Base-by-base conservation (phyloP, 2,329 filamentous ascomycete genomes). In the Aspergillus sp. region DNA sequence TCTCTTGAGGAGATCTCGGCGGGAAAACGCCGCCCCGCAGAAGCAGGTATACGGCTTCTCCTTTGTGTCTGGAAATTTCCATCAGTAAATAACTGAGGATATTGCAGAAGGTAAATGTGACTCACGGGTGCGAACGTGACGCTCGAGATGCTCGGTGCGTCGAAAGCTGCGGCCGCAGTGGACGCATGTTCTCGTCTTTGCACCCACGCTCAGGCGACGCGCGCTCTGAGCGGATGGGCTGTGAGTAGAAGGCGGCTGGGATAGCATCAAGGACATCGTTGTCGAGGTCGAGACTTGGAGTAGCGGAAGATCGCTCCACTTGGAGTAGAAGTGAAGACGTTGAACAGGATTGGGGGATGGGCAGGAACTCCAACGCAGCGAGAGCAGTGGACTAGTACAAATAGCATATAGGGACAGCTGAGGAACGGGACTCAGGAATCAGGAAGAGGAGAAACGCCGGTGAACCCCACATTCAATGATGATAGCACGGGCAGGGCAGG, bases 41-140 rank as follows among this genome's bases (percentile, higher is more conserved):
- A 70, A 72, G 57, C 70, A 73, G 42, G 70, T 66, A 53, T 72
- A 73, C 17, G 70, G 70, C 50, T 73, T 73, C 58, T 73, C 70
- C 48, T 73, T 73, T 22, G 70, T 73, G 57, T 73, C 70, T 73
- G 54, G 22, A 20, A 38, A 51, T 30, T 43, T 42, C 20, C 49
- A 49, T 65, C 51, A 67, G 60, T 17, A 18, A 53, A 44, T n/a
- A 20, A 17, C 7, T 18, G 8, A 30, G 11, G 6, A 13, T 1
- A 24, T 8, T 13, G 12, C 12, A 39, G 15, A 5, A 22, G 20
- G 30, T 4, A 3, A 30, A 30, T n/a, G 42, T 18, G 15, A 57
- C 69, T 64, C 67, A 73, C 70, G 70, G 30, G 70, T 73, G 57
- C 70, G 69, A 42, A 73, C 66, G 62, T 73, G 70, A 34, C 70